phyloP scores from a whole-genome alignment of 768 basidiomycete genomes.

The Lentinula detonsa region DNA sequence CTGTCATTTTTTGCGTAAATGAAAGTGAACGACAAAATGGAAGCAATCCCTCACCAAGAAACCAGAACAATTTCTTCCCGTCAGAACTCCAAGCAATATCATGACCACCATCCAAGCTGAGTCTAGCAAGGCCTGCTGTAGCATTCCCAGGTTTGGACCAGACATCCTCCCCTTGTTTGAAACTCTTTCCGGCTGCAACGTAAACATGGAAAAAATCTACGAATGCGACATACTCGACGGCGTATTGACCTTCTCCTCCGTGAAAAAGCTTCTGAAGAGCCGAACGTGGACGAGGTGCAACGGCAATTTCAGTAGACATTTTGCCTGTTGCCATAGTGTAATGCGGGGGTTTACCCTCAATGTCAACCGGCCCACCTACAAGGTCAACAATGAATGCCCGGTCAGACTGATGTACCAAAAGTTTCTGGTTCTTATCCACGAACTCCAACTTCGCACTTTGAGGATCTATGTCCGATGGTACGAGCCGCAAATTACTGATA shows the following conservation, averaged over 20 bases:
- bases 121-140: slow-evolving; percentile 49
- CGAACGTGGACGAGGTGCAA: slow-evolving; percentile 23
- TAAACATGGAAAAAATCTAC: slow-evolving; percentile 69
- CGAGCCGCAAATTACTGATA: slow-evolving; percentile 41
- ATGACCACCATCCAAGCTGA: slow-evolving; percentile 73
- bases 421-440: slow-evolving; percentile 41
- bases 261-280: background rate
- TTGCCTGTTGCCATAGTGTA: slow-evolving; percentile 45
- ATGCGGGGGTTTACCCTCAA: slow-evolving; percentile 39
- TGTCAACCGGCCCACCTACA: slow-evolving; percentile 33
- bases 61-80: slow-evolving; percentile 66
- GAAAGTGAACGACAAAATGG: background rate
- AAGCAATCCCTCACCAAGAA: slow-evolving; percentile 43
- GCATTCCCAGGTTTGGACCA: slow-evolving; percentile 72
- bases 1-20: slow-evolving; percentile 22
- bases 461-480: slow-evolving; percentile 45
- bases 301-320: slow-evolving; percentile 52
- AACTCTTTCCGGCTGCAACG: slow-evolving; percentile 34
- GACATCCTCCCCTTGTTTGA: slow-evolving; percentile 37
- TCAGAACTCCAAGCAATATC: slow-evolving; percentile 59
- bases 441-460: slow-evolving; percentile 49
- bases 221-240: slow-evolving; percentile 46
- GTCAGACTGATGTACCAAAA: slow-evolving; percentile 54
- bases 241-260: slow-evolving; percentile 11
- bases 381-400: slow-evolving; percentile 49